These are phyloP conservation scores for Talaromyces sp. DNA, from an alignment of 2,329 filamentous ascomycete species.

Conservation along the genomic window DNA sequence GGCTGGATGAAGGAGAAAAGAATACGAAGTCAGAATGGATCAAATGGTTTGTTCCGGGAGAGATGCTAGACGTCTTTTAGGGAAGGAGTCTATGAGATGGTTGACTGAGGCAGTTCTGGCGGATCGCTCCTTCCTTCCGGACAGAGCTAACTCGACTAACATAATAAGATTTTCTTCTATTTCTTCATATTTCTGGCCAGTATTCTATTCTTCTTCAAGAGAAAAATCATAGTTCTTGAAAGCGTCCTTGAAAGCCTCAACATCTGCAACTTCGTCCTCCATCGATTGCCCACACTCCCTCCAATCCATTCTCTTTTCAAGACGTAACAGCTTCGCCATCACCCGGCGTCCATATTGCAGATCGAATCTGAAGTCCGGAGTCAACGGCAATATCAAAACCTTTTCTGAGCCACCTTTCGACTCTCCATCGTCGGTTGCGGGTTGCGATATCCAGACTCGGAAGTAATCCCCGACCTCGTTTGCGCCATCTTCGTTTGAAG, in stretches of 20 bases:
- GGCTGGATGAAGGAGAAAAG: background rate
- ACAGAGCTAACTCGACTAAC: background rate
- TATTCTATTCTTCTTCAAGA: constrained; percentile 32
- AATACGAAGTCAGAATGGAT: background rate
- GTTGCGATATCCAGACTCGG: constrained; percentile 74
- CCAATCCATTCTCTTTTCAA: constrained; percentile 82
- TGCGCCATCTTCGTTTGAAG: constrained; percentile 41
- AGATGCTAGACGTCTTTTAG: background rate
- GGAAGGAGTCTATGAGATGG: background rate
- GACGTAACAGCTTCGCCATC: constrained; percentile 77
- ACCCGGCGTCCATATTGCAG: constrained; percentile 87
- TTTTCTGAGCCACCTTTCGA: constrained; percentile 37
- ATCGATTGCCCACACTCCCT: constrained; percentile 75
- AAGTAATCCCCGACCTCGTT: constrained; percentile 64
- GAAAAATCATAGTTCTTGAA: constrained; percentile 90
- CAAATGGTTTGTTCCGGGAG: background rate
- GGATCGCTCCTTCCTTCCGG: constrained; percentile 11
- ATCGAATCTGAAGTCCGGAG: constrained; percentile 74
- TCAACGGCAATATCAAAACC: constrained; percentile 71
- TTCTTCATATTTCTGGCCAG: background rate
- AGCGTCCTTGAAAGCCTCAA: constrained; percentile 72
- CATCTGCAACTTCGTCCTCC: constrained; percentile 76
- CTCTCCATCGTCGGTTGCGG: constrained; percentile 24
- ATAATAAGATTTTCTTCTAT: background rate
- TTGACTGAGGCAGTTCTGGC: background rate